Percentiles rank a stretch among this genome's conserved stretches.
Conservation (phyloP, 345 rosid species). For the Corymbia maculata region DNA sequence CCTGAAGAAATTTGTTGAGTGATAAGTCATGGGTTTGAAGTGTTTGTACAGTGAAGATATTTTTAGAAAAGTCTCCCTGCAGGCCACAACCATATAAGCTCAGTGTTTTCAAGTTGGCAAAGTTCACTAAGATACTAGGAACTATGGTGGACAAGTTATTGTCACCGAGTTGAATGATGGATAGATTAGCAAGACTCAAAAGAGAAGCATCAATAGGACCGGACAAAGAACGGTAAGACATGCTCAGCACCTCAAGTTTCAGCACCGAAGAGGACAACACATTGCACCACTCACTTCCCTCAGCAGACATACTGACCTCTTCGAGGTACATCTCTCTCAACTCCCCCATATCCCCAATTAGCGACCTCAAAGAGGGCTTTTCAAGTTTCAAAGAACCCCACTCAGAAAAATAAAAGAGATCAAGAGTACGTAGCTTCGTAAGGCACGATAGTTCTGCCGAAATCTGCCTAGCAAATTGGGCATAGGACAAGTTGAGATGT, state of each 20-base stretch:
- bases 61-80: constrained; percentile 11
- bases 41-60: not conserved
- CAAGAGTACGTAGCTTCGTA: constrained; percentile 16
- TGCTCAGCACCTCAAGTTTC: constrained; percentile 8
- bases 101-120: not conserved
- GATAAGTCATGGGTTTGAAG: constrained; percentile 15
- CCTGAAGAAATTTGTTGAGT: not conserved
- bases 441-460: constrained; percentile 9
- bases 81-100: rapidly evolving
- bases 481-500: constrained; percentile 22
- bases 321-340: no score
- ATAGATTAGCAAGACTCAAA: not conserved
- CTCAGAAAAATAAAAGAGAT: not conserved
- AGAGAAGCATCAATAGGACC: constrained; percentile 14
- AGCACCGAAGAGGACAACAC: not conserved
- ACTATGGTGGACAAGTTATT: no score
- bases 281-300: no score
- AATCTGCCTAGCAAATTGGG: constrained; percentile 21
- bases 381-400: not conserved
- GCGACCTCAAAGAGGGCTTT: not conserved
- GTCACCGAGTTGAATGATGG: not conserved
- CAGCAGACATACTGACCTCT: no score
- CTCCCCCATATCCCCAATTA: no score
- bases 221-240: constrained; percentile 9
- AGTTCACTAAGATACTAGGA: no score